A percentile compares a stretch with the other conserved stretches of the same genome.
phyloP scores from a whole-genome alignment of 1,139 yeast species.

The Candida sp. region DNA sequence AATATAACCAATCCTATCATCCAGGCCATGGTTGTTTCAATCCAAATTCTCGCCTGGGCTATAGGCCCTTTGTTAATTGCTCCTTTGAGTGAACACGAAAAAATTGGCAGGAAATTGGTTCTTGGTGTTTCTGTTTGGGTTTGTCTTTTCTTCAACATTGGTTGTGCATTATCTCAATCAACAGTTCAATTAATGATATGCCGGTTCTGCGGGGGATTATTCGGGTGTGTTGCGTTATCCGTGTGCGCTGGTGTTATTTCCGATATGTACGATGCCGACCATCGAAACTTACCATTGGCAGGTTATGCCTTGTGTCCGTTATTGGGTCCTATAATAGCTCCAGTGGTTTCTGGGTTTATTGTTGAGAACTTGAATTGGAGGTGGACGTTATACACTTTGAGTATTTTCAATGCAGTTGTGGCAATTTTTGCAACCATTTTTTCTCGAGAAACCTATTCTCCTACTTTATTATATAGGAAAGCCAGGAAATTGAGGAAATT shows the following conservation, averaged over 20 bases:
- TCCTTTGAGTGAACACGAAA: conserved; percentile 43
- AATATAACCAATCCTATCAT: conserved; percentile 26
- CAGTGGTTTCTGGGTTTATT: conserved; percentile 28
- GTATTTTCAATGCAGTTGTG: conserved; percentile 50
- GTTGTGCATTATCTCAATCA: conserved; percentile 37
- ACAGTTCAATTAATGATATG: conserved; percentile 39
- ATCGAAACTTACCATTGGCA: conserved; percentile 17
- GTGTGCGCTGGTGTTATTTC: conserved; percentile 29
- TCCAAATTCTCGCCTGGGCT: conserved; percentile 47
- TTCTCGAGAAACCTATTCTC: conserved; percentile 58
- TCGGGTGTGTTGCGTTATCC: conserved; percentile 41
- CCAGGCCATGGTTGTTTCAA: conserved; percentile 39
- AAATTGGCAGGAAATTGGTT: conserved; percentile 37
- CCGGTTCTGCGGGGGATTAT: conserved; percentile 38
- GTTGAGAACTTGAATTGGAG: conserved; percentile 39
- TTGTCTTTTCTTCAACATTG: conserved; percentile 34
- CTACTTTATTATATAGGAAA: conserved; percentile 46
- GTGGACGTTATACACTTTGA: conserved; percentile 61
- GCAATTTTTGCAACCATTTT: conserved; percentile 42
- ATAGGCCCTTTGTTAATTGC: conserved; percentile 43
- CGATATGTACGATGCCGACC: conserved; percentile 21
- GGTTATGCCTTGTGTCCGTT: conserved; percentile 30
- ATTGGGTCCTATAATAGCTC: conserved; percentile 32
- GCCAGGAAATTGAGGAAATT: conserved; percentile 43
- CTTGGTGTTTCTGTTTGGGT: conserved; percentile 36